Conservation (phyloP, 805 yeast species). For the Yamadazyma sp. region DNA sequence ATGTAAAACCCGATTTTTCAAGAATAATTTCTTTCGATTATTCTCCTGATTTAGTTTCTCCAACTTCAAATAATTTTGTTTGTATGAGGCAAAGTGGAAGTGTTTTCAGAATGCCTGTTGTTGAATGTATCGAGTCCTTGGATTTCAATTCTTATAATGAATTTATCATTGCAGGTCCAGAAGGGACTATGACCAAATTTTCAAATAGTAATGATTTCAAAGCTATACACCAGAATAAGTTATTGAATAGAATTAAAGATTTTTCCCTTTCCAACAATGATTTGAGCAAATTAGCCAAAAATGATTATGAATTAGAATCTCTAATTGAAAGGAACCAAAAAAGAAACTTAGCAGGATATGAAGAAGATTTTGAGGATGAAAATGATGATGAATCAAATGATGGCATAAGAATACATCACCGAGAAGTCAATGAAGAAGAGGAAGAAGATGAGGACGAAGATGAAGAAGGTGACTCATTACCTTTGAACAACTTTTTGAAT, state of each 20-base stretch:
- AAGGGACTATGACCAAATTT: constrained; percentile 49
- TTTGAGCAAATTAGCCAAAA: constrained; percentile 8
- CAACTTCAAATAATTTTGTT: constrained; percentile 62
- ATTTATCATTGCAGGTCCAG: constrained; percentile 56
- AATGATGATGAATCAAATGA: constrained; percentile 15
- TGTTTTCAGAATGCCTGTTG: constrained; percentile 73
- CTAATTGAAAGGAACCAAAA: neutral
- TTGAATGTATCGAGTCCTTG: constrained; percentile 61
- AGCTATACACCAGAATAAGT: constrained; percentile 6
- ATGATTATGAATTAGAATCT: constrained; percentile 9
- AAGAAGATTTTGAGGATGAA: constrained; percentile 7
- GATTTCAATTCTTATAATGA: constrained; percentile 70
- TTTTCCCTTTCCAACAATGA: constrained; percentile 10
- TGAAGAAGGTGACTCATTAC: constrained; percentile 24
- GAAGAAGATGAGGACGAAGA: constrained; percentile 18
- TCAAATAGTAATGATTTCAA: constrained; percentile 23
- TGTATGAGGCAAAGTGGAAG: constrained; percentile 93
- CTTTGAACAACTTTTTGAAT: constrained; percentile 29
- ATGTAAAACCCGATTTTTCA: constrained; percentile 71
- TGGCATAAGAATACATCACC: constrained; percentile 12
- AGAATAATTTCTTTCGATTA: constrained; percentile 85
- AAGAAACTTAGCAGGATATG: constrained; percentile 3
- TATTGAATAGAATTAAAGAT: constrained; percentile 11
- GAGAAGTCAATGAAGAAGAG: constrained; percentile 26
- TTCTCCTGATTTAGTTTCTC: constrained; percentile 49